Evolutionary conservation across 2,329 filamentous ascomycete genomes (phyloP), one percentile per base, ranked within the genome.

Genomic region (Fusarium sp.): DNA sequence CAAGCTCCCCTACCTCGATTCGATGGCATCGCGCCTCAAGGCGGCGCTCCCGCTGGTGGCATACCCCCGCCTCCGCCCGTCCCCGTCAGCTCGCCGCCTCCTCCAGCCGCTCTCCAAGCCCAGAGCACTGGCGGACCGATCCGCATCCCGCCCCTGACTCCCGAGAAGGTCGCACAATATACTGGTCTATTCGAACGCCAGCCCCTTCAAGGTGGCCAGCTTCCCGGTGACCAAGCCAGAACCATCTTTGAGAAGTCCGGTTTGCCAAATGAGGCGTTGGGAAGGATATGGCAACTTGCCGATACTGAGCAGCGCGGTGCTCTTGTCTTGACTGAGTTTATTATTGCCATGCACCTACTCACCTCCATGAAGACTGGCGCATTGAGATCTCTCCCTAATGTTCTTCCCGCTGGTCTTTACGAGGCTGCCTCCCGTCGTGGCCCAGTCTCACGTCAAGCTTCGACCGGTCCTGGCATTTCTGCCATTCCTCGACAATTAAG

Each of bases 291-390:
- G 96, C 94, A 92, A 73, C 86, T 99, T 64, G 92, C 94, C 22
- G 96, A 99, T 77, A 96, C 93, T 0, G 94, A 97, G 79, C 94
- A 97, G 80, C 89, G 94, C 53, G 96, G 96, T 50, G 89, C 91
- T 32, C 85, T 99, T 35, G 92, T 94, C 59, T 86, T 90, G 72
- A 95, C 94, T 15, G 96, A 98, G 74, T 99, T 99, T 77, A 92
- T 97, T 76, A 96, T 99, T 75, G 96, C 96, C 45, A 99, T 99
- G 96, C 96, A 99, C 79, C 84, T 99, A 63, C 85, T 99, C 65
- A 95, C 93, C 15, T 97, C 94, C 14, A 93, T 93, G 81, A 97
- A 97, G 83, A 91, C 90, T 14, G 92, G 94, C 22, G 85, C 89
- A 30, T 86, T 99, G 78, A 90, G 93, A 67, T 89, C 87, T 20